Conservation (phyloP, 805 yeast genomes). For the Zygotorulaspora sp. region DNA sequence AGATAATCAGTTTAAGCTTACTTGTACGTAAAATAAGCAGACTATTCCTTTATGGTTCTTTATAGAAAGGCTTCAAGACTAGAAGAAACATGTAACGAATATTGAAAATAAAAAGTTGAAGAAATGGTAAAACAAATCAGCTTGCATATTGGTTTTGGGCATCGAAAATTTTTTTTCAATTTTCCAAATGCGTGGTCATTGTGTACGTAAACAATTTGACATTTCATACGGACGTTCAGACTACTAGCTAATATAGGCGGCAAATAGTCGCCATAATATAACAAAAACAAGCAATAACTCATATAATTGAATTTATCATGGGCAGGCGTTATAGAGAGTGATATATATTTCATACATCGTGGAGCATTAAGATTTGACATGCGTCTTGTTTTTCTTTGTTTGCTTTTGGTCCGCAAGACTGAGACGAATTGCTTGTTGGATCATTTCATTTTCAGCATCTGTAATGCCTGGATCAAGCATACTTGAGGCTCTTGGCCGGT, state of each 20-base stretch:
- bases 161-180: conserved; percentile 4
- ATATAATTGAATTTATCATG: too few species aligned
- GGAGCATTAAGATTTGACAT: neutral
- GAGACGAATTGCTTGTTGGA: conserved; percentile 75
- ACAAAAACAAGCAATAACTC: too few species aligned
- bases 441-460: conserved; percentile 69
- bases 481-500: conserved; percentile 18
- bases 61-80: too few species aligned
- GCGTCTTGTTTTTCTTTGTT: conserved; percentile 5
- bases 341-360: neutral
- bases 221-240: too few species aligned
- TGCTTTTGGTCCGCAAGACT: conserved; percentile 51
- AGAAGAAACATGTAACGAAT: too few species aligned
- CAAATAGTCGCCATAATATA: too few species aligned
- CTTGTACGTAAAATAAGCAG: conserved; percentile 26
- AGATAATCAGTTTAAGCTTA: conserved; percentile 37
- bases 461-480: conserved; percentile 18
- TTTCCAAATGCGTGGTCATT: conserved; percentile 1
- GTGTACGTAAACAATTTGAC: neutral
- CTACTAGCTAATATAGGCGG: too few species aligned
- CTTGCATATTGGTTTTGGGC: neutral
- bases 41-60: conserved; percentile 33
- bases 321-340: neutral
- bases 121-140: neutral
- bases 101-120: neutral